Conservation (phyloP, 1,139 yeast species). For the Candida tropicalis region DNA sequence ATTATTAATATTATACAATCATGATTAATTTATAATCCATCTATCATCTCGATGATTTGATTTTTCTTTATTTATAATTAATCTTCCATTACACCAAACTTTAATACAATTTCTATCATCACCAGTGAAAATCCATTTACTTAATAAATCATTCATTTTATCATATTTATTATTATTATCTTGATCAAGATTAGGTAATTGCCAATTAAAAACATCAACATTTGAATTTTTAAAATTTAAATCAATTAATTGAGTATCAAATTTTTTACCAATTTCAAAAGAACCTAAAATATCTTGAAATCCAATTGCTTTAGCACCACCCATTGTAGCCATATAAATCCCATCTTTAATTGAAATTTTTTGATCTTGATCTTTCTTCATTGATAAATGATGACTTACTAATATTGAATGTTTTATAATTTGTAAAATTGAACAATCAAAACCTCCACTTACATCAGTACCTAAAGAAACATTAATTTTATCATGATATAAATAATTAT, state of each 20-base stretch:
- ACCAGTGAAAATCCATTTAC: conserved; percentile 94
- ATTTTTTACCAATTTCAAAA: conserved; percentile 74
- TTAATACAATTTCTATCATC: conserved; percentile 83
- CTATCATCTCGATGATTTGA: conserved; percentile 9
- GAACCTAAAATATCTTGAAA: conserved; percentile 63
- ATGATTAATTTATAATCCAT: conserved; percentile 7
- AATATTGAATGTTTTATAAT: conserved; percentile 78
- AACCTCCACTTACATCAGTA: conserved; percentile 93
- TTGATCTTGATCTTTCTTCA: conserved; percentile 39
- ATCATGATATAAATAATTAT: conserved; percentile 62
- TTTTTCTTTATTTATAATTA: conserved; percentile 48
- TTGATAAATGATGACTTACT: conserved; percentile 83
- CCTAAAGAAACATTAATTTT: conserved; percentile 83
- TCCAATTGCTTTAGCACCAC: conserved; percentile 83
- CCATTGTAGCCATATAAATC: conserved; percentile 79
- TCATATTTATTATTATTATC: conserved; percentile 16
- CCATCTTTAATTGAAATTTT: conserved; percentile 72
- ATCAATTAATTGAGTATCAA: conserved; percentile 83
- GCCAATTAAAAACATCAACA: conserved; percentile 80
- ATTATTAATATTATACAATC: too few relatives aligned
- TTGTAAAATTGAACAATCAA: conserved; percentile 73
- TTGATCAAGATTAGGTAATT: conserved; percentile 27
- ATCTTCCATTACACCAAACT: conserved; percentile 84
- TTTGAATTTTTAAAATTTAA: conserved; percentile 52
- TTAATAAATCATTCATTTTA: conserved; percentile 56